A percentile compares a stretch with the other conserved stretches of the same genome.
Evolutionary conservation across 139 green algal genomes (phyloP).

Genomic region (Chlorella sorokiniana): DNA sequence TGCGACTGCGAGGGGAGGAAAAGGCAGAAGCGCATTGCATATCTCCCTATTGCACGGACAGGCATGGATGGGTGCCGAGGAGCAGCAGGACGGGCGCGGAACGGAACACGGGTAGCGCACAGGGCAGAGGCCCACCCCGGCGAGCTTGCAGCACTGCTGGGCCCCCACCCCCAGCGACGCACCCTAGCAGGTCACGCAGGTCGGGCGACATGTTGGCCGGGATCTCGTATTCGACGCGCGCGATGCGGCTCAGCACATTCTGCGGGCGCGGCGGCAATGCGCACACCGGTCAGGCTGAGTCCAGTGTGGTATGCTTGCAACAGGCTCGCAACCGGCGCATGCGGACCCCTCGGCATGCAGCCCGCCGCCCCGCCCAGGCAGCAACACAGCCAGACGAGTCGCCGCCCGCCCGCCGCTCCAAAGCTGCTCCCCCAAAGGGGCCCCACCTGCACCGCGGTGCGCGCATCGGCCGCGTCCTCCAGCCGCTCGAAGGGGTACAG

Average conservation of each 20-base stretch:
- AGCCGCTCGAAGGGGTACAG: constrained; percentile 49
- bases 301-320: background rate
- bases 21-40: background rate
- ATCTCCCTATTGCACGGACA: too few relatives aligned
- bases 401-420: too few relatives aligned
- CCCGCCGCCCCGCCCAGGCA: background rate
- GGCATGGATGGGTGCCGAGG: background rate
- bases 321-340: background rate
- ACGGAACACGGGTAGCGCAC: background rate
- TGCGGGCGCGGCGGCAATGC: background rate
- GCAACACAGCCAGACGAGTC: background rate
- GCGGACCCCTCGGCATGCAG: background rate
- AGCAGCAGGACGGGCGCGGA: background rate
- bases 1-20: background rate
- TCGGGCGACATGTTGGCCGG: constrained; percentile 26
- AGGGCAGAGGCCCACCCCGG: background rate
- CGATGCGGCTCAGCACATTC: constrained; percentile 35
- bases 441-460: constrained; percentile 35
- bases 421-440: too few relatives aligned
- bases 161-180: background rate
- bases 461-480: constrained; percentile 26
- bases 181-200: constrained; percentile 43
- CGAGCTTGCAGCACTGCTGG: background rate
- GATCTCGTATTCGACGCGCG: constrained; percentile 46
- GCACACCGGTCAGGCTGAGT: background rate